Conservation (phyloP, 139 green algal species). For the Micractinium conductrix region DNA sequence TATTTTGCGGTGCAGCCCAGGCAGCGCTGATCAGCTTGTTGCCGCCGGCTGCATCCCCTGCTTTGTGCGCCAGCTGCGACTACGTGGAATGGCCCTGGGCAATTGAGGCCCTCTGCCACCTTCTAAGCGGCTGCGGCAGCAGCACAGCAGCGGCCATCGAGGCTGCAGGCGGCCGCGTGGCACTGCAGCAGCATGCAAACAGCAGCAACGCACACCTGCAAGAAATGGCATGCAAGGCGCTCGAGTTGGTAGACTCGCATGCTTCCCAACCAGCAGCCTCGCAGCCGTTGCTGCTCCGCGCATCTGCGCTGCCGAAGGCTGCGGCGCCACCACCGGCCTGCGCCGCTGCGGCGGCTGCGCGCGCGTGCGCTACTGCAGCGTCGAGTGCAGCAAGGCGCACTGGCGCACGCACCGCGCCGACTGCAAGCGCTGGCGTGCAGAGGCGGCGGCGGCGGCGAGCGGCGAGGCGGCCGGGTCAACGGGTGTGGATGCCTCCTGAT, state of each 20-base stretch:
- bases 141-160: not conserved
- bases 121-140: not conserved
- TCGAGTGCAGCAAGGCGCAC: not conserved
- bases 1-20: no score
- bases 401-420: not conserved
- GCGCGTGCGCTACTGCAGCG: not conserved
- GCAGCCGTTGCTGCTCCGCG: no score
- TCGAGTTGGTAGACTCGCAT: not conserved
- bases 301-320: not conserved
- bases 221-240: not conserved
- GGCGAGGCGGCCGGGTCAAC: no score
- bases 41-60: not conserved
- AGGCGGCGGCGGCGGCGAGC: no score
- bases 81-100: no score
- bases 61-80: not conserved
- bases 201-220: not conserved
- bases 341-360: not conserved
- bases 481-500: no score
- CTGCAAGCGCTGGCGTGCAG: not conserved
- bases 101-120: not conserved
- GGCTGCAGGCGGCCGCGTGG: no score
- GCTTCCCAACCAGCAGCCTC: no score
- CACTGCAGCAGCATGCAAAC: not conserved
- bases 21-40: no score
- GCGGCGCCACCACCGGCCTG: not conserved